Base-by-base conservation (phyloP, 2,329 filamentous ascomycete genomes). In the Juglanconis juglandina region DNA sequence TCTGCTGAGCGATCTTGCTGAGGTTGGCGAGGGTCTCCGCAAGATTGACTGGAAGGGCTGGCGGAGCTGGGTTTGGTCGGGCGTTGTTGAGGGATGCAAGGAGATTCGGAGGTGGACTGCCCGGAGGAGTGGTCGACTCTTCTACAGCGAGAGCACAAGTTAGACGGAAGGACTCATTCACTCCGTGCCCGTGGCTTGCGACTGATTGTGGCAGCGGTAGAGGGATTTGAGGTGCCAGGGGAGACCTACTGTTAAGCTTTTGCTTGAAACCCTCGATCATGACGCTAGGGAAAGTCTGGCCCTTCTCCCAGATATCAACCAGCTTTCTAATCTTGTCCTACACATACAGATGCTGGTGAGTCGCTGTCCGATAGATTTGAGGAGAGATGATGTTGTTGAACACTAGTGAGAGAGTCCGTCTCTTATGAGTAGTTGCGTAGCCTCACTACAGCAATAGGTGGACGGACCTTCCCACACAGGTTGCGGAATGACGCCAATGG, bases 251-350 rank as follows among this genome's bases (percentile, higher is more conserved):
- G 65, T 82, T 88, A 69, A 96, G 75, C 75, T 91, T 93, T 71
- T 91, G 83, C 77, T 92, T 94, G 82, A 96, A 96, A 42, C 85
- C 86, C 64, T 82, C 81, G 68, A 99, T 85, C 86, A 96, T 88
- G 57, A 87, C 76, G 47, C 82, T 73, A 33, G 95, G 92, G 75
- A 99, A 98, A 30, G 93, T 98, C 72, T 90, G 88, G 66, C 91
- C 92, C 71, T 95, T 95, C 73, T 97, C 93, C 95, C 95, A 99
- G 67, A 99, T 99, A 73, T 96, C 93, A 77, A 98, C 81, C 68
- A 99, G 85, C 75, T 98, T 98, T 73, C 83, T 88, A 76, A 98
- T 94, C 80, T 97, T 98, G 74, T 96, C 92, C 90, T 95, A 89
- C 80, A 87, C 73, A 67, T 72, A 65, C 71, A 72, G 68, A 67